Evolutionary conservation across 225 moss, liverwort and hornwort species (phyloP).

Genomic region (Polytrichum formosum): DNA sequence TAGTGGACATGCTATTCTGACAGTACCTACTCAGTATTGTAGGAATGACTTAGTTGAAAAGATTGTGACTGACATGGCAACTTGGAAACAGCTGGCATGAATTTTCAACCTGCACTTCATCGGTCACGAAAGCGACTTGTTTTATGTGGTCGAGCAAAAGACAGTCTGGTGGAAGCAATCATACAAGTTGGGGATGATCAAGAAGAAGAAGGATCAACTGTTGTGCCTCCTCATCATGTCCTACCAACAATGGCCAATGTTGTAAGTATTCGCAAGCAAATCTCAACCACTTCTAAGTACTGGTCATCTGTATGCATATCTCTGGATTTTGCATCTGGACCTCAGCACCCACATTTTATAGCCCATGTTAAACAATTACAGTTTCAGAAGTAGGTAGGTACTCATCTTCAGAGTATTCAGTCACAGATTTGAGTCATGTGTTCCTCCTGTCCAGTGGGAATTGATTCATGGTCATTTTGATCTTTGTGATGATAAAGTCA

Average conservation of each 20-base stretch:
- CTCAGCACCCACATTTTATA: too few relatives aligned
- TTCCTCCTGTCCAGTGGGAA: too few relatives aligned
- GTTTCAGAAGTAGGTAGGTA: too few relatives aligned
- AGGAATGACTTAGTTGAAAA: too few relatives aligned
- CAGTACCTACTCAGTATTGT: too few relatives aligned
- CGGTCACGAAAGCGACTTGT: conserved; percentile 82
- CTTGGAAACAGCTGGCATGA: conserved; percentile 49
- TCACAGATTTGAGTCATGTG: too few relatives aligned
- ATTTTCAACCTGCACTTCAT: conserved; percentile 41
- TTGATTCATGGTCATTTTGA: background rate
- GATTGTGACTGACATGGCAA: background rate
- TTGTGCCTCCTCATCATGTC: conserved; percentile 78
- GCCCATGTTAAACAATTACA: too few relatives aligned
- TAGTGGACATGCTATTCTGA: background rate
- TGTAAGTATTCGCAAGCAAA: conserved; percentile 45
- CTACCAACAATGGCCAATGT: conserved; percentile 89
- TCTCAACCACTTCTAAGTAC: background rate
- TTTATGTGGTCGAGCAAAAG: conserved; percentile 88
- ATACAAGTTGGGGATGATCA: conserved; percentile 93
- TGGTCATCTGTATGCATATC: too few relatives aligned
- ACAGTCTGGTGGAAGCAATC: conserved; percentile 89
- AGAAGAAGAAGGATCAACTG: conserved; percentile 65
- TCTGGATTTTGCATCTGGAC: too few relatives aligned
- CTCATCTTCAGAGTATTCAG: too few relatives aligned
- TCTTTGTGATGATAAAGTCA: background rate